Percentiles rank a stretch among this genome's conserved stretches.
These are phyloP conservation scores for Ceratopteris richardii DNA, from an alignment of 75 land plant species.

Conservation along the genomic window DNA sequence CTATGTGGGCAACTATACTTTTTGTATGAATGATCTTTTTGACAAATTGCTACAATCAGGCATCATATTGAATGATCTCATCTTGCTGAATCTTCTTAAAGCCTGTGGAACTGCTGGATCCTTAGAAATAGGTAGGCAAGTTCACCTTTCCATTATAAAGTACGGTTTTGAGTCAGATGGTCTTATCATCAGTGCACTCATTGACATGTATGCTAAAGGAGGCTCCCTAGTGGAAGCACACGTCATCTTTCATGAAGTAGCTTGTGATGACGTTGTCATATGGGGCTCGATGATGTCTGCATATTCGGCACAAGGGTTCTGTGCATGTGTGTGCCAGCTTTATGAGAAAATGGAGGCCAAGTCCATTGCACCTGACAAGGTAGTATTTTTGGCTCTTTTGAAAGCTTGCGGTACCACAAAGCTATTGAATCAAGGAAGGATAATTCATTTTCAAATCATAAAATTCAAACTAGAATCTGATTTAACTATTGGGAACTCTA, in stretches of 20 bases:
- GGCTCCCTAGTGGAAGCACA: neutral
- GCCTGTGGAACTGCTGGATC: neutral
- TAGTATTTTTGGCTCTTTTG: neutral
- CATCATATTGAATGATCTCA: neutral
- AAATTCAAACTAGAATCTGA: neutral
- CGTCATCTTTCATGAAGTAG: neutral
- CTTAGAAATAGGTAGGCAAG: neutral
- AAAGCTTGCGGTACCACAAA: neutral
- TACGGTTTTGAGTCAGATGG: neutral
- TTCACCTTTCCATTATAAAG: neutral
- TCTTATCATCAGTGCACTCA: neutral
- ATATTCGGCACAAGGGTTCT: neutral
- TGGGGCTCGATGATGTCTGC: neutral
- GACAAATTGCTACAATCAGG: neutral
- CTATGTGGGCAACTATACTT: neutral
- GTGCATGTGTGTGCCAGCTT: neutral
- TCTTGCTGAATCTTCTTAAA: neutral
- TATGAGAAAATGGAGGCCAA: neutral
- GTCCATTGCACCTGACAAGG: neutral
- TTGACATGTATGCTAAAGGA: neutral
- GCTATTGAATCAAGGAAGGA: neutral
- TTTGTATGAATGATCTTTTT: neutral
- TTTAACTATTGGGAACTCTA: slow-evolving; percentile 11
- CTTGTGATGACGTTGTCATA: neutral
- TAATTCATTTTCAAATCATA: neutral